phyloP scores from a whole-genome alignment of 208 protist species.

The Trichomonas tenax region DNA sequence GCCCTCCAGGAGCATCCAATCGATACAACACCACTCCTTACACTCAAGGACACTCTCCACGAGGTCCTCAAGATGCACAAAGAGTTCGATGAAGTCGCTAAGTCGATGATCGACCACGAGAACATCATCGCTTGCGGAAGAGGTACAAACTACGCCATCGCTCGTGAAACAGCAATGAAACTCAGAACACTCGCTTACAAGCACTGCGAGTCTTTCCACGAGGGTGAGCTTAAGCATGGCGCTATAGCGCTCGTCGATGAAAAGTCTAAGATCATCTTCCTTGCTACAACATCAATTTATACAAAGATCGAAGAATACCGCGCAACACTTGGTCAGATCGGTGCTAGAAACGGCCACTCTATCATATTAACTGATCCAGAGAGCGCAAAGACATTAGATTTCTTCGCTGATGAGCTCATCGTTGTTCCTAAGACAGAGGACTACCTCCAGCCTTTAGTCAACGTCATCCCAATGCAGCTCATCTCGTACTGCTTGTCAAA shows the following conservation, averaged over 20 bases:
- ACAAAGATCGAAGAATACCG: background rate
- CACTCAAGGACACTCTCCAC: background rate
- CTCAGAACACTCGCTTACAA: constrained; percentile 29
- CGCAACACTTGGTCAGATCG: background rate
- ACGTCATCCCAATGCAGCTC: background rate
- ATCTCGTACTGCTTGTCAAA: background rate
- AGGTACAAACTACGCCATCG: constrained; percentile 41
- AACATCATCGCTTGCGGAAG: constrained; percentile 46
- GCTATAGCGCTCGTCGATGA: background rate
- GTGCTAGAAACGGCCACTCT: background rate
- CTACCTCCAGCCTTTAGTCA: background rate
- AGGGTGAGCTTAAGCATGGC: constrained; percentile 32
- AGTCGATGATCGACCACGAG: background rate
- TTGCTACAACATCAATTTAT: background rate
- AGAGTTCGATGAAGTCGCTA: background rate
- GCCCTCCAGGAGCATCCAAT: constrained; percentile 15
- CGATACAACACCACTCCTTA: background rate
- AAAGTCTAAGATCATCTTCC: background rate
- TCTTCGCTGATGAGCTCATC: background rate
- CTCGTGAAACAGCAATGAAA: constrained; percentile 29
- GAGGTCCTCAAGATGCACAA: background rate
- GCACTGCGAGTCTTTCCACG: constrained; percentile 21
- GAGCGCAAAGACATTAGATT: background rate
- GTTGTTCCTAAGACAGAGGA: background rate
- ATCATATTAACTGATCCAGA: background rate